A percentile compares a stretch with the other conserved stretches of the same genome.
These are phyloP conservation scores for Canavalia gladiata DNA, from an alignment of 306 rosid species.

Conservation along the genomic window DNA sequence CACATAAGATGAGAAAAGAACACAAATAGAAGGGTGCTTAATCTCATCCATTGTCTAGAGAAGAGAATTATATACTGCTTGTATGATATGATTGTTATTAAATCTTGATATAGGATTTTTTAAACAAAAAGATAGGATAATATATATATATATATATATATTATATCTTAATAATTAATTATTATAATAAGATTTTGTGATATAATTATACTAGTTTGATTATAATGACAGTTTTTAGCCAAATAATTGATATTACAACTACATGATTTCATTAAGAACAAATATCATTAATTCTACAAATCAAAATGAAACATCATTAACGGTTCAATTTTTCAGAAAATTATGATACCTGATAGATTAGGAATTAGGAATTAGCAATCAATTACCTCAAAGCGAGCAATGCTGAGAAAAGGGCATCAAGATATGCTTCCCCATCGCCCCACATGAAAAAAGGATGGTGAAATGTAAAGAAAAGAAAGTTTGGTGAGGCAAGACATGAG, in stretches of 20 bases:
- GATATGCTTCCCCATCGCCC: conserved; percentile 30
- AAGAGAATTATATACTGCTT: not conserved
- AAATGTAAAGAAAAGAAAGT: conserved; percentile 43
- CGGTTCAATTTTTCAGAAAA: not conserved
- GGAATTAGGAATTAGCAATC: not conserved
- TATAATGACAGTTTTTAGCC: not conserved
- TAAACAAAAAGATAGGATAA: not conserved
- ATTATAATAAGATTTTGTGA: not conserved
- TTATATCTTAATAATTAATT: not conserved
- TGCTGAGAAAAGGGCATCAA: conserved; percentile 24
- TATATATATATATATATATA: too few relatives aligned
- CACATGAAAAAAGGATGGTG: conserved; percentile 44
- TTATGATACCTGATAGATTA: not conserved
- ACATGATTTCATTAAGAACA: not conserved
- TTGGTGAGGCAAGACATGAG: conserved; percentile 44
- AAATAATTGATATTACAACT: not conserved
- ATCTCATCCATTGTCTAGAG: not conserved
- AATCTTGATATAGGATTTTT: not conserved
- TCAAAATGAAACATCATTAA: not conserved
- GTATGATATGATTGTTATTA: not conserved
- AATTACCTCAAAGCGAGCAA: conserved; percentile 5
- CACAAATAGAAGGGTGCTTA: not conserved
- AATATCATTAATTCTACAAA: not conserved
- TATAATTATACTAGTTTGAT: not conserved
- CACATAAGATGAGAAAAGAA: not conserved